phyloP scores from a whole-genome alignment of 495 filamentous ascomycete species.

The Penicillium roqueforti region DNA sequence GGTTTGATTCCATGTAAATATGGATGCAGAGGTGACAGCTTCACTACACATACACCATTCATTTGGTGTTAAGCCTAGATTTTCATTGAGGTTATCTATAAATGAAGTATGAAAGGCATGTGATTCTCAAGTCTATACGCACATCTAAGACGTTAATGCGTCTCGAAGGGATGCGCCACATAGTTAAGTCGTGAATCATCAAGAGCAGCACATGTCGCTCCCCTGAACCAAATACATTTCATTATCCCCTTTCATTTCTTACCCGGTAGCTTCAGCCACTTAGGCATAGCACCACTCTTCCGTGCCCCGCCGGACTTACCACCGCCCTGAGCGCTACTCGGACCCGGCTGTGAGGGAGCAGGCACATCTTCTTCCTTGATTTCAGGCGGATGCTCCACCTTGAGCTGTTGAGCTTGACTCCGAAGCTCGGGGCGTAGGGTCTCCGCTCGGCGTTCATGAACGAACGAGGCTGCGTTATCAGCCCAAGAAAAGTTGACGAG shows the following conservation, averaged over 20 bases:
- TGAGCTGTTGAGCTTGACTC: conserved; percentile 62
- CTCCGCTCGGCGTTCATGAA: conserved; percentile 30
- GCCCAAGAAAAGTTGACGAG: conserved; percentile 79
- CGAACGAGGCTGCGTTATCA: conserved; percentile 48
- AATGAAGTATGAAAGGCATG: not conserved
- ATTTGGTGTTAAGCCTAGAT: not conserved
- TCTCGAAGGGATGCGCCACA: not conserved
- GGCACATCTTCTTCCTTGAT: conserved; percentile 42
- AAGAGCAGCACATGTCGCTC: conserved; percentile 9
- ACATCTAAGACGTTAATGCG: not conserved
- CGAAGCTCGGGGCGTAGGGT: conserved; percentile 65
- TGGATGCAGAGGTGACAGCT: not conserved
- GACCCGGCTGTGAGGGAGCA: conserved; percentile 27
- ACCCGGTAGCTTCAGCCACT: conserved; percentile 65
- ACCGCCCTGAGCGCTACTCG: conserved; percentile 35
- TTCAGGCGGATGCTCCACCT: conserved; percentile 46
- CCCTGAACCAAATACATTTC: conserved; percentile 1
- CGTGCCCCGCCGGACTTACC: conserved; percentile 41
- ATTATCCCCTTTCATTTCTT: conserved; percentile 42
- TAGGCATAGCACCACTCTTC: conserved; percentile 52
- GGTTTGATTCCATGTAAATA: not conserved
- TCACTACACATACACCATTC: not conserved
- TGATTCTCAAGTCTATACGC: not conserved
- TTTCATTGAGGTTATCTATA: not conserved
- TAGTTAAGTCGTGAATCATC: conserved; percentile 7